phyloP scores from a whole-genome alignment of 805 yeast species.

The Wickerhamomyces xylosicus region DNA sequence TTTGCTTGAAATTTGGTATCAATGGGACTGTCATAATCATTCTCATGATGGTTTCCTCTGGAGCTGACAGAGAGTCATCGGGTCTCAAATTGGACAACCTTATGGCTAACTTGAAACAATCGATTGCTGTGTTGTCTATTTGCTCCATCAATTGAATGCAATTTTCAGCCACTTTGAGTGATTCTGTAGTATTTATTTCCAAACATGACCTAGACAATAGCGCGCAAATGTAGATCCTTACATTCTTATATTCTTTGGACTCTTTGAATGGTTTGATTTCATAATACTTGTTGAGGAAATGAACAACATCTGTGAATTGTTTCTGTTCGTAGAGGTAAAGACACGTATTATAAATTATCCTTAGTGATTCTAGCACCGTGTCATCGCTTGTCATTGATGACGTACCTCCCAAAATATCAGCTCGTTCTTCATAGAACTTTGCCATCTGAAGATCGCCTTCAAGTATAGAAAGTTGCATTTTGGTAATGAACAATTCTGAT shows the following conservation, averaged over 20 bases:
- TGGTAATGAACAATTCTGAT: slow-evolving; percentile 21
- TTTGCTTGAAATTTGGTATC: slow-evolving; percentile 12
- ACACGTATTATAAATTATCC: slow-evolving; percentile 25
- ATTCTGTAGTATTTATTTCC: slow-evolving; percentile 11
- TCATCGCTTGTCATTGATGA: slow-evolving; percentile 10
- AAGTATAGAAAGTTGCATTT: slow-evolving; percentile 21
- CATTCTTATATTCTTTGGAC: slow-evolving; percentile 9
- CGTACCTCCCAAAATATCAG: slow-evolving; percentile 11
- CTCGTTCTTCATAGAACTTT: slow-evolving; percentile 23
- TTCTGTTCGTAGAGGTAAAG: slow-evolving; percentile 11
- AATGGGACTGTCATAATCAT: slow-evolving; percentile 24
- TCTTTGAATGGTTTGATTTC: background rate
- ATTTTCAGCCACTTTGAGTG: slow-evolving; percentile 12
- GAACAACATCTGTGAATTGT: slow-evolving; percentile 5
- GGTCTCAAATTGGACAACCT: slow-evolving; percentile 12
- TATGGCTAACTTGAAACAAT: slow-evolving; percentile 22
- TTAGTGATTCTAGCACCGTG: slow-evolving; percentile 19
- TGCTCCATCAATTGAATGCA: slow-evolving; percentile 18
- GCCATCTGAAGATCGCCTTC: slow-evolving; percentile 26
- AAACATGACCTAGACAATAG: slow-evolving; percentile 21
- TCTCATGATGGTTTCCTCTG: slow-evolving; percentile 25
- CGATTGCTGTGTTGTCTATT: slow-evolving; percentile 19
- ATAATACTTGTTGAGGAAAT: slow-evolving; percentile 9
- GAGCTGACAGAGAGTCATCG: slow-evolving; percentile 3
- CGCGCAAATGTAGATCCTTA: slow-evolving; percentile 17